A percentile compares a stretch with the other conserved stretches of the same genome.
These are phyloP conservation scores for Mrakia hoshinonis DNA, from an alignment of 768 basidiomycete genomes.

Conservation along the genomic window DNA sequence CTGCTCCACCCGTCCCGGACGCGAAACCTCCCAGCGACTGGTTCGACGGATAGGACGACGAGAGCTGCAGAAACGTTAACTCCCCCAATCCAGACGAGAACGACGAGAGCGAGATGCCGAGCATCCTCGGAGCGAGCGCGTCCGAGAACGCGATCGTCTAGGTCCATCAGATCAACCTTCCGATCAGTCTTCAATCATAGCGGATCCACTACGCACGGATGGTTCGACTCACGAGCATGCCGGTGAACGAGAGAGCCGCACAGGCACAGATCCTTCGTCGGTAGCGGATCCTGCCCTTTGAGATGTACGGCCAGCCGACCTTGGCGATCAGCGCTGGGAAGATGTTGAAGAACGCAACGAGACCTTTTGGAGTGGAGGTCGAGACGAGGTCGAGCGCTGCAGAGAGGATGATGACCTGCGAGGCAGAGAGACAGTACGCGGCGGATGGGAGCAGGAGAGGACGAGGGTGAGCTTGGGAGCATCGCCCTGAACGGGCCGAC, in stretches of 20 bases:
- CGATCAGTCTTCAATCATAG: too few relatives aligned
- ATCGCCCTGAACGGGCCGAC: neutral
- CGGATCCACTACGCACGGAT: too few relatives aligned
- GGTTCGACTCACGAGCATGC: constrained; percentile 67
- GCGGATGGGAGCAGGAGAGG: neutral
- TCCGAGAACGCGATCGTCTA: constrained; percentile 72
- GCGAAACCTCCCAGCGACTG: constrained; percentile 79
- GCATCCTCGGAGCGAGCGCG: constrained; percentile 55
- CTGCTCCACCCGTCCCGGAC: constrained; percentile 87
- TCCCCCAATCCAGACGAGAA: constrained; percentile 91
- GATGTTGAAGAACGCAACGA: constrained; percentile 93
- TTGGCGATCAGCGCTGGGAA: constrained; percentile 53
- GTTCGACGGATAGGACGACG: constrained; percentile 41
- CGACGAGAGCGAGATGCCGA: constrained; percentile 73
- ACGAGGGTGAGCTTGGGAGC: neutral
- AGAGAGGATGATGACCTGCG: constrained; percentile 83
- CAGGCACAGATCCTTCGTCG: constrained; percentile 64
- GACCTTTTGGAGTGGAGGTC: constrained; percentile 81
- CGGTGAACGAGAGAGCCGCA: constrained; percentile 61
- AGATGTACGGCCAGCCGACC: constrained; percentile 81
- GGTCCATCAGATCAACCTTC: neutral
- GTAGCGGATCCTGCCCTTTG: constrained; percentile 80
- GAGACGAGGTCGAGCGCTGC: constrained; percentile 92
- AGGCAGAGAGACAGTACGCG: neutral
- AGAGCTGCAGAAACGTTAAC: constrained; percentile 87